Conservation (phyloP, 169 alveolate species). For the Eimeria sp. region DNA sequence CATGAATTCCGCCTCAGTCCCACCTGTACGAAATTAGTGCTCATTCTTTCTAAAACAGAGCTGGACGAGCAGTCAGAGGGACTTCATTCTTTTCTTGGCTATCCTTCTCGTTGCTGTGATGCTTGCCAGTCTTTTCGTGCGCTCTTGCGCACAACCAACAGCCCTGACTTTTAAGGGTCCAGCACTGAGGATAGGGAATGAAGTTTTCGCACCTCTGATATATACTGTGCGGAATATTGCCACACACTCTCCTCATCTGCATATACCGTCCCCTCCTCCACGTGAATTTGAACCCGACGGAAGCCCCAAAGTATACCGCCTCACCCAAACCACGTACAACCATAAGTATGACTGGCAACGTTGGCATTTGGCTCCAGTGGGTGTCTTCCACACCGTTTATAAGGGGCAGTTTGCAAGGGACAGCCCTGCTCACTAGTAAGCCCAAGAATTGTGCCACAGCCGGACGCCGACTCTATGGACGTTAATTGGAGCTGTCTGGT, state of each 20-base stretch:
- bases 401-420: constrained; percentile 93
- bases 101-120: not conserved
- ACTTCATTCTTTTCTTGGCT: not conserved
- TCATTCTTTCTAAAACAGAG: not conserved
- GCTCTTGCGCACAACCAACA: constrained; percentile 57
- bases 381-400: constrained; percentile 93
- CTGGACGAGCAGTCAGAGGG: not conserved
- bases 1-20: constrained; percentile 29
- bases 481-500: not conserved
- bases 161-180: constrained; percentile 11
- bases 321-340: constrained; percentile 89
- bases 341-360: constrained; percentile 94
- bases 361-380: constrained; percentile 91
- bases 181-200: constrained; percentile 5
- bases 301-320: constrained; percentile 88
- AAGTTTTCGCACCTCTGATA: not conserved
- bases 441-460: not conserved
- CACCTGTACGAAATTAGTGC: not conserved
- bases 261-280: constrained; percentile 94
- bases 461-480: not conserved
- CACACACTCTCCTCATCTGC: constrained; percentile 83
- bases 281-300: constrained; percentile 93
- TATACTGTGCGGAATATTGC: constrained; percentile 48
- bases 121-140: constrained; percentile 27
- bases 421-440: constrained; percentile 81